Conservation (phyloP, 163 green algal species). For the Prototheca cutis region DNA sequence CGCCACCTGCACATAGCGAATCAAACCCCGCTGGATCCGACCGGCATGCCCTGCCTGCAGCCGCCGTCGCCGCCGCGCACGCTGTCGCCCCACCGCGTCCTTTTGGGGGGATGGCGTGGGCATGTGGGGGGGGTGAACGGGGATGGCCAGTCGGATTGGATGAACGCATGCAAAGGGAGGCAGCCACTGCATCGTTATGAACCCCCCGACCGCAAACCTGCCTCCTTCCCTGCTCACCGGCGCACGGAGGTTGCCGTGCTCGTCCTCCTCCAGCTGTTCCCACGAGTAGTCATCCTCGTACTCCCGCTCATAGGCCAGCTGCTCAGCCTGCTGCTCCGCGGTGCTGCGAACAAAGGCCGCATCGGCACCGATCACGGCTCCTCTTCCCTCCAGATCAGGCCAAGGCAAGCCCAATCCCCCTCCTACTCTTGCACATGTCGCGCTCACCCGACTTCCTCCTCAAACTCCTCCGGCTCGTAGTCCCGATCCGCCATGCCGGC, state of each 20-base stretch:
- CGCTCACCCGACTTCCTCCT: not conserved
- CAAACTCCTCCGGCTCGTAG: not conserved
- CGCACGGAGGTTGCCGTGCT: constrained; percentile 59
- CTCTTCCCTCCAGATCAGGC: too few species aligned
- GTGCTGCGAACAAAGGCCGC: not conserved
- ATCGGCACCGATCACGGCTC: too few species aligned
- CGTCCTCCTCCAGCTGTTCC: constrained; percentile 81
- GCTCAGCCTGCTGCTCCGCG: not conserved
- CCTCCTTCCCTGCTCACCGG: constrained; percentile 24
- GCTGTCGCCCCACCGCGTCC: constrained; percentile 52
- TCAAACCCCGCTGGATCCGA: constrained; percentile 71
- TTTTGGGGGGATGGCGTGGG: constrained; percentile 17
- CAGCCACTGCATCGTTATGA: too few species aligned
- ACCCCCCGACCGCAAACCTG: not conserved
- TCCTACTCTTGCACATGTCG: too few species aligned
- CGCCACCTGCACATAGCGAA: constrained; percentile 68
- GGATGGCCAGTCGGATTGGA: too few species aligned
- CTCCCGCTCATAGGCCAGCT: constrained; percentile 47
- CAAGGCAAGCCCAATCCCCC: too few species aligned
- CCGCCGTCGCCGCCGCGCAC: constrained; percentile 42
- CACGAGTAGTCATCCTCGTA: constrained; percentile 80
- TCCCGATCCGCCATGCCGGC: too few species aligned
- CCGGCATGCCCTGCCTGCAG: constrained; percentile 39
- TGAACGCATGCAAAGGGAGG: too few species aligned
- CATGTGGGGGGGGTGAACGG: too few species aligned